Percentiles rank a stretch among this genome's conserved stretches.
Evolutionary conservation across 306 rosid genomes (phyloP).

Genomic region (Castanea crenata): DNA sequence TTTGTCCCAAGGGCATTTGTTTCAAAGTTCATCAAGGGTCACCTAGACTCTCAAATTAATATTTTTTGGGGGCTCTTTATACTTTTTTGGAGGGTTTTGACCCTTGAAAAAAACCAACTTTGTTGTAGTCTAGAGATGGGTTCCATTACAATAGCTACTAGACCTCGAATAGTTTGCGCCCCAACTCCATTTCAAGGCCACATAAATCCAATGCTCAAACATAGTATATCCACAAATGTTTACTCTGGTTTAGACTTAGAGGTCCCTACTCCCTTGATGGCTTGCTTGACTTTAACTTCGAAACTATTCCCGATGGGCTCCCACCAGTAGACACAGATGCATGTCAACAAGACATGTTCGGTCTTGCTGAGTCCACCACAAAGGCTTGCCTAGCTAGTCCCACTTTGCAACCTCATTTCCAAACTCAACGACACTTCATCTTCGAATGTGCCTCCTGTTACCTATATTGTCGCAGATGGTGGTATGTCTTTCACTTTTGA

Average conservation of each 20-base stretch:
- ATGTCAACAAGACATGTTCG: background rate
- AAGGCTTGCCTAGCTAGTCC: background rate
- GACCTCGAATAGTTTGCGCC: background rate
- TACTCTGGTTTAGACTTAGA: background rate
- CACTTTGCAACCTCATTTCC: background rate
- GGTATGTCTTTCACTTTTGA: no score
- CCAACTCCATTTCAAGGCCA: slow-evolving; percentile 17
- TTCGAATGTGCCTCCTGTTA: background rate
- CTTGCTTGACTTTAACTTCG: slow-evolving; percentile 1
- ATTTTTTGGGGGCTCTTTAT: no score
- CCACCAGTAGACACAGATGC: background rate
- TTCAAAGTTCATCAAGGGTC: no score
- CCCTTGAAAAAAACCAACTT: no score
- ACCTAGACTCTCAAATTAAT: no score
- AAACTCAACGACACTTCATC: background rate
- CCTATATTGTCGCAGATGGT: slow-evolving; percentile 1
- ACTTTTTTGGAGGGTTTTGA: no score
- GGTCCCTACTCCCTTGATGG: slow-evolving; percentile 9
- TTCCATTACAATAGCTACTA: background rate
- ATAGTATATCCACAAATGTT: background rate
- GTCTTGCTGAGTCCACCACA: slow-evolving; percentile 1
- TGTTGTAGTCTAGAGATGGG: background rate
- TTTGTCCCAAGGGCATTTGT: no score
- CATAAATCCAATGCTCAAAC: background rate
- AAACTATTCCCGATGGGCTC: slow-evolving; percentile 15